These are phyloP conservation scores for Trichosanthes truncata DNA, from an alignment of 306 rosid species.

Conservation along the genomic window DNA sequence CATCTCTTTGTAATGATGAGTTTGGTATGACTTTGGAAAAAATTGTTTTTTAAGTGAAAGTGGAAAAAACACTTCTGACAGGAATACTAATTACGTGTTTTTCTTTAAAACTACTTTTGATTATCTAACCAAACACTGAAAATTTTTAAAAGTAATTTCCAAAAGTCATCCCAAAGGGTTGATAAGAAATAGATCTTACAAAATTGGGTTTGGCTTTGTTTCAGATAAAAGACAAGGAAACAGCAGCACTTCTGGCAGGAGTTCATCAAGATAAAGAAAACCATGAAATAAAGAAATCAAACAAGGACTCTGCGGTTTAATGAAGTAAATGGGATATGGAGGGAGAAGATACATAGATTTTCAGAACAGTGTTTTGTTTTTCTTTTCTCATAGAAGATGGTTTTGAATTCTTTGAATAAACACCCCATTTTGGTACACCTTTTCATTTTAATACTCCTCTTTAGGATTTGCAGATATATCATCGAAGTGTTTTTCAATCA, in stretches of 20 bases:
- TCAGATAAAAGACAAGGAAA: constrained; percentile 69
- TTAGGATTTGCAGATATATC: background rate
- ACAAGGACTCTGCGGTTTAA: constrained; percentile 73
- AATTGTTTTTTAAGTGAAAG: no score
- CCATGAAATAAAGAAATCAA: constrained; percentile 60
- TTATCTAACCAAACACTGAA: no score
- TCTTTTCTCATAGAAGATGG: constrained; percentile 14
- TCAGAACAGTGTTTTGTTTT: background rate
- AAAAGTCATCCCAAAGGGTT: background rate
- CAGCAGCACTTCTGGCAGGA: constrained; percentile 46
- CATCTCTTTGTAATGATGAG: background rate
- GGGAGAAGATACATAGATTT: background rate
- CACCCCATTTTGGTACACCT: background rate
- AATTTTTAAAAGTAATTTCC: no score
- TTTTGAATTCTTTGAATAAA: constrained; percentile 17
- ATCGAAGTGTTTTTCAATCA: background rate
- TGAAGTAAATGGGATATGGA: background rate
- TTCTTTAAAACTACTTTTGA: no score
- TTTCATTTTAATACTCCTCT: background rate
- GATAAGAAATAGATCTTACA: background rate
- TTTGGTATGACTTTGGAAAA: no score
- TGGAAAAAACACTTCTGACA: no score
- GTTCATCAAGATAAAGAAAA: constrained; percentile 56
- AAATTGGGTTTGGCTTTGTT: background rate
- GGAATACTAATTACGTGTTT: no score